phyloP scores from a whole-genome alignment of 495 filamentous ascomycete species.

The Parachaetomium inaequale region DNA sequence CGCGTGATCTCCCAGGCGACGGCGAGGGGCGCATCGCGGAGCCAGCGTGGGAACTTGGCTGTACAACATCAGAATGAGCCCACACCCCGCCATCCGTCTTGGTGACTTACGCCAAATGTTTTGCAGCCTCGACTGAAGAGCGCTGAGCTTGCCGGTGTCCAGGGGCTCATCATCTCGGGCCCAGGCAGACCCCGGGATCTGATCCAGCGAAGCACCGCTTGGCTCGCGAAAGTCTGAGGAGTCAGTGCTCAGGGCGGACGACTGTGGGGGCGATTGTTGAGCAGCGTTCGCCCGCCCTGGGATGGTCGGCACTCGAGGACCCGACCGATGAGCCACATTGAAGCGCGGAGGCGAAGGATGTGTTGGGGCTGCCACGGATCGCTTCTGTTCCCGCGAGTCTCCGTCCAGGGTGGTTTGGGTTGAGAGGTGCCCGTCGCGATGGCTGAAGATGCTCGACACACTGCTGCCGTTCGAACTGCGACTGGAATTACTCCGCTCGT shows the following conservation, averaged over 20 bases:
- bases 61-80: constrained; percentile 1
- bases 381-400: constrained; percentile 6
- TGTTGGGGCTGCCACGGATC: background rate
- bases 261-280: background rate
- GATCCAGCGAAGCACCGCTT: background rate
- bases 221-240: background rate
- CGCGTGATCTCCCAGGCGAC: constrained; percentile 47
- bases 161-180: background rate
- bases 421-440: constrained; percentile 14
- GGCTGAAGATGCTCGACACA: constrained; percentile 30
- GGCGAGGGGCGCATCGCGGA: constrained; percentile 39
- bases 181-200: background rate
- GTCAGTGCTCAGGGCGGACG: background rate
- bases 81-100: background rate
- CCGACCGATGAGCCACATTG: background rate
- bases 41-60: constrained; percentile 39
- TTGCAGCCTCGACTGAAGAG: constrained; percentile 20
- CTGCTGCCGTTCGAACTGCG: constrained; percentile 5
- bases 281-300: background rate
- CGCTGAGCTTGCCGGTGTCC: background rate
- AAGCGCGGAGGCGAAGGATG: background rate
- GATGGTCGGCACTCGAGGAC: background rate
- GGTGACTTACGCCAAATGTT: constrained; percentile 33
- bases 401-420: constrained; percentile 32
- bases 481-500: background rate